phyloP scores from a whole-genome alignment of 768 basidiomycete genomes.

The Pisolithus marmoratus region DNA sequence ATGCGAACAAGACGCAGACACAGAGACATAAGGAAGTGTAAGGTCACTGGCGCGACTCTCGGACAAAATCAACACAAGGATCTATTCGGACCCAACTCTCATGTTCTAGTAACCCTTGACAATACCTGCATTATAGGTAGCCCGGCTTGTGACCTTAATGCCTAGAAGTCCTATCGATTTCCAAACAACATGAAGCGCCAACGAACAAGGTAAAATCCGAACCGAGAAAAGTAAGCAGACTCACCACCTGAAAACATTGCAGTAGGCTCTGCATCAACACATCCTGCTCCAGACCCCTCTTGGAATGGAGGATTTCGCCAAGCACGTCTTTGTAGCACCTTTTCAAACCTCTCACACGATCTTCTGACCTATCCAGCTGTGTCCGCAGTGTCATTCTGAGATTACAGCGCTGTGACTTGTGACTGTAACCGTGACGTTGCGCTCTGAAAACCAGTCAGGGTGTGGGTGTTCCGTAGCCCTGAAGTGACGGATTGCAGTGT shows the following conservation, averaged over 20 bases:
- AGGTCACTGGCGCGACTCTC: no score
- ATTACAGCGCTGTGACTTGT: constrained; percentile 21
- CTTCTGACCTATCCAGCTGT: constrained; percentile 35
- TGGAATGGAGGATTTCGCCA: constrained; percentile 66
- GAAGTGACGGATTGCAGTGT: constrained; percentile 28
- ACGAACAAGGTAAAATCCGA: constrained; percentile 17
- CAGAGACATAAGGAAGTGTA: no score
- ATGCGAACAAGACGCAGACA: no score
- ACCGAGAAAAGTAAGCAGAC: constrained; percentile 24
- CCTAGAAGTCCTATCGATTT: neutral
- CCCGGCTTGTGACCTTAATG: no score
- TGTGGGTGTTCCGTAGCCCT: constrained; percentile 20
- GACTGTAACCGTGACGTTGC: constrained; percentile 22
- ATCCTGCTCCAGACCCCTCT: constrained; percentile 78
- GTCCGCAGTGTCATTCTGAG: constrained; percentile 29
- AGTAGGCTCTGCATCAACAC: constrained; percentile 76
- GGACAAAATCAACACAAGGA: neutral
- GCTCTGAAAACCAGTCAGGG: constrained; percentile 11
- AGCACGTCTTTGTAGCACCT: constrained; percentile 63
- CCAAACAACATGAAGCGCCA: constrained; percentile 9
- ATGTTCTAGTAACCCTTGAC: no score
- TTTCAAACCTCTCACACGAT: constrained; percentile 53
- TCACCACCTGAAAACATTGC: constrained; percentile 62
- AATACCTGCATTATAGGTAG: no score
- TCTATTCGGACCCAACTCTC: no score